Base-by-base conservation (phyloP, 202 grass and related monocot species). In the Thinopyrum obtusiflorum region DNA sequence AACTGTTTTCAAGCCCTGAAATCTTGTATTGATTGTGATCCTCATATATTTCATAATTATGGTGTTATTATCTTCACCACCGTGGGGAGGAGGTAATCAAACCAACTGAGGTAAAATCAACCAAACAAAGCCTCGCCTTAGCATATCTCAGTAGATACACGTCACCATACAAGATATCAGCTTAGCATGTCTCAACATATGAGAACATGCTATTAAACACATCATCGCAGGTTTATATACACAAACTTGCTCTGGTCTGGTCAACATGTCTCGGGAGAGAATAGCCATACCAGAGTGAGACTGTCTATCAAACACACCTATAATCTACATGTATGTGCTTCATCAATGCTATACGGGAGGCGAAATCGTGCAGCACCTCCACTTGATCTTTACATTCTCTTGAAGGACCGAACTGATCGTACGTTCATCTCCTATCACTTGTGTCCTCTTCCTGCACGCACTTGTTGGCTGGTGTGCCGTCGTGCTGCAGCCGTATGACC, bases 401-500 rank as follows among this genome's bases (percentile, higher is more conserved):
- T 5, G 26, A 49, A 77, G 47, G 13, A 53, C 81, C 14, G 36
- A 82, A 61, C 12, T 37, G 13, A 39, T n/a, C 21, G 1, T 9
- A 7, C 5, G 33, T 81, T 85, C 62, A 69, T 80, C 76, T 82
- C 47, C 35, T 14, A 24, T 63, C 29, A 81, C 18, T 88, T 7
- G 18, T 80, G 81, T 69, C 80, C 2, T 81, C 36, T 53, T 83
- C 72, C 68, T 36, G 65, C 53, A 75, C 25, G 62, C 83, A 93
- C 67, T 57, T 70, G 5, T 69, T 21, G 3, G 80, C 36, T 17
- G 80, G 73, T 15, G 53, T 86, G 27, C 62, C 77, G 31, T 11
- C 76, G 44, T 68, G 46, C 0, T 87, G 85, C 62, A 94, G 69
- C 37, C 87, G 29, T 91, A 97, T 88, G 5, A 81, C 79, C 65